phyloP scores from a whole-genome alignment of 2,329 filamentous ascomycete genomes.

The Aspergillus melleus region DNA sequence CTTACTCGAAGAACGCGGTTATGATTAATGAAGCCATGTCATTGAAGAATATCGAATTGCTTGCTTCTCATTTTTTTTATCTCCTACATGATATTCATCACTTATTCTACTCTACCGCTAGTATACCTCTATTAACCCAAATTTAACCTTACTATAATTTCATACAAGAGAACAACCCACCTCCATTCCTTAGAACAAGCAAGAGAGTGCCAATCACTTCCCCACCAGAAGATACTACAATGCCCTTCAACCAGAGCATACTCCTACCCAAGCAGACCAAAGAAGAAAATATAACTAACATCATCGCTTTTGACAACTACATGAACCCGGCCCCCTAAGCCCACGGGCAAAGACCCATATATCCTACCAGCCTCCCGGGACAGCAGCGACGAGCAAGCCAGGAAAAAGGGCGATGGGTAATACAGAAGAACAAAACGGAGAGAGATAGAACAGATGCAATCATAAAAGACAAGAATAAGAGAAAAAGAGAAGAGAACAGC shows the following conservation, averaged over 20 bases:
- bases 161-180: no score
- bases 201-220: no score
- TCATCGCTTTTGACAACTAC: slow-evolving; percentile 7
- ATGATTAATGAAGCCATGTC: neutral
- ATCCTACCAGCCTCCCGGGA: slow-evolving; percentile 1
- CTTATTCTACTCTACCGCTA: no score
- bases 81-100: neutral
- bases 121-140: no score
- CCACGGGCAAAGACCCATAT: neutral
- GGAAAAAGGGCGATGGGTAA: neutral
- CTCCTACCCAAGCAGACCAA: no score
- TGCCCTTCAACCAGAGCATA: no score
- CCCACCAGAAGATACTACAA: no score
- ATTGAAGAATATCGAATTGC: neutral
- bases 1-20: neutral
- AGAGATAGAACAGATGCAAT: slow-evolving; percentile 3
- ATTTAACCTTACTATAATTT: neutral
- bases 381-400: neutral
- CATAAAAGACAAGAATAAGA: slow-evolving; percentile 3
- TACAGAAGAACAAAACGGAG: neutral
- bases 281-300: neutral
- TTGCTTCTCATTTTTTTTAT: neutral
- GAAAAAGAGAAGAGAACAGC: neutral
- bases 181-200: no score
- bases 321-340: neutral